These are phyloP conservation scores for Halophytophthora polymorphica DNA, from an alignment of 352 stramenopile genomes.

Conservation along the genomic window DNA sequence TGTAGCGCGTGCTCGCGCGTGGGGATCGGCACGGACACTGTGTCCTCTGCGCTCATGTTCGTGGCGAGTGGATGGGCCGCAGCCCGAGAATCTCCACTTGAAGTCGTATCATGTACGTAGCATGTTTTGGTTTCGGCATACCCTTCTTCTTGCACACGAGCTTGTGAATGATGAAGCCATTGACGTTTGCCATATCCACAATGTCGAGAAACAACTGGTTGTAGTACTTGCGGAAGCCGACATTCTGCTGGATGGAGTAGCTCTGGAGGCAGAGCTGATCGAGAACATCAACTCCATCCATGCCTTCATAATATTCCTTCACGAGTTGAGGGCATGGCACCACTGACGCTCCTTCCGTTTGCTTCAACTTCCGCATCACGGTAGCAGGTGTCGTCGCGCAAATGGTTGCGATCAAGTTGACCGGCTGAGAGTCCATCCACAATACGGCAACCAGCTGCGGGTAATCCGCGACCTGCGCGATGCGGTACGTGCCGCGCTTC, in stretches of 20 bases:
- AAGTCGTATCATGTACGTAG: constrained; percentile 5
- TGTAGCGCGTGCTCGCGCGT: background rate
- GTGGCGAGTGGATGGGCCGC: background rate
- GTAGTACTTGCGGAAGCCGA: constrained; percentile 14
- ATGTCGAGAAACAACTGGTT: constrained; percentile 12
- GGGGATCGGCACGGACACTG: background rate
- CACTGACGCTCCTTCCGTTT: no score
- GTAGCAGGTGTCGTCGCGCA: constrained; percentile 6
- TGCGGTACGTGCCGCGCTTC: constrained; percentile 6
- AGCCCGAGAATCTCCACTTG: constrained; percentile 2
- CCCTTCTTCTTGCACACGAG: constrained; percentile 4
- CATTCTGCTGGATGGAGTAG: constrained; percentile 2
- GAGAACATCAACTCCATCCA: constrained; percentile 6
- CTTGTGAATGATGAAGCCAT: constrained; percentile 11
- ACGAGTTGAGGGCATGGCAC: constrained; percentile 3
- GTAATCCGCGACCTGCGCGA: constrained; percentile 6
- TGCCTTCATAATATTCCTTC: constrained; percentile 3
- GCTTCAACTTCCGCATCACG: constrained; percentile 6
- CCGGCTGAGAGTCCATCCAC: constrained; percentile 13
- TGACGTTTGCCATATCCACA: constrained; percentile 10
- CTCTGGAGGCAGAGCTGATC: background rate
- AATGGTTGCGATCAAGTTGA: constrained; percentile 15
- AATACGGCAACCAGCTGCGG: constrained; percentile 6
- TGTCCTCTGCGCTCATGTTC: constrained; percentile 6
- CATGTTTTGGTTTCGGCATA: background rate